Evolutionary conservation across 1,139 yeast species (phyloP).

Genomic region (Yamadazyma conglobata): DNA sequence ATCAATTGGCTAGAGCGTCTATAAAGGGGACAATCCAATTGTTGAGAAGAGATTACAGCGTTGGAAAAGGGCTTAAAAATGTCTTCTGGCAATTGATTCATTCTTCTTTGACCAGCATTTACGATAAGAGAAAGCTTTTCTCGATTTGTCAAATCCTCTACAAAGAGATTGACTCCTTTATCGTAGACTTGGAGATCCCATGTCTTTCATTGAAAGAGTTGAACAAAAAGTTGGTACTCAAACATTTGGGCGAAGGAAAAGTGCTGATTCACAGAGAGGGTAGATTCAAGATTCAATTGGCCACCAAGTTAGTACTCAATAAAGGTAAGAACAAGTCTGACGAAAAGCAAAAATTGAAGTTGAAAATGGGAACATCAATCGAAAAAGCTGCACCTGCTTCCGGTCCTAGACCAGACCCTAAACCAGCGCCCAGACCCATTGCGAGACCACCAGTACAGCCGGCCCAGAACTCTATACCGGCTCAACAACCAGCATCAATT

Average conservation of each 20-base stretch:
- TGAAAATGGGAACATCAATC: constrained; percentile 15
- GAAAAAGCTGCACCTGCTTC: constrained; percentile 1
- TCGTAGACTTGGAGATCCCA: constrained; percentile 65
- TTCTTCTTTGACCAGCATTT: constrained; percentile 53
- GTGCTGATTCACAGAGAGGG: constrained; percentile 44
- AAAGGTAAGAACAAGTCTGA: constrained; percentile 7
- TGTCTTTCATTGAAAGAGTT: constrained; percentile 46
- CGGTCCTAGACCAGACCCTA: background rate
- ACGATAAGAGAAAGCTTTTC: constrained; percentile 61
- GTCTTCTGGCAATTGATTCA: constrained; percentile 73
- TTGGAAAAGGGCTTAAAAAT: constrained; percentile 58
- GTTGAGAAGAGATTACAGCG: constrained; percentile 60
- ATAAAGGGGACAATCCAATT: constrained; percentile 63
- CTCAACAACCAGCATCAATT: too few species aligned
- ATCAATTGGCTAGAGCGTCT: constrained; percentile 41
- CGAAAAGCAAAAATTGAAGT: constrained; percentile 20
- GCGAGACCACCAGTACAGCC: constrained; percentile 5
- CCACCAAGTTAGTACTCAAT: constrained; percentile 17
- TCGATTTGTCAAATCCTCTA: constrained; percentile 65
- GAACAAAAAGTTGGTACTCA: constrained; percentile 59
- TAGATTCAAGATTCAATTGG: constrained; percentile 42
- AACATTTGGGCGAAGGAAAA: constrained; percentile 44
- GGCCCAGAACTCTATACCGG: too few species aligned
- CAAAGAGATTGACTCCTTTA: constrained; percentile 56
- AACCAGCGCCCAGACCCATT: constrained; percentile 1